Conservation (phyloP, 2,329 filamentous ascomycete species). For the Fusarium austroafricanum region DNA sequence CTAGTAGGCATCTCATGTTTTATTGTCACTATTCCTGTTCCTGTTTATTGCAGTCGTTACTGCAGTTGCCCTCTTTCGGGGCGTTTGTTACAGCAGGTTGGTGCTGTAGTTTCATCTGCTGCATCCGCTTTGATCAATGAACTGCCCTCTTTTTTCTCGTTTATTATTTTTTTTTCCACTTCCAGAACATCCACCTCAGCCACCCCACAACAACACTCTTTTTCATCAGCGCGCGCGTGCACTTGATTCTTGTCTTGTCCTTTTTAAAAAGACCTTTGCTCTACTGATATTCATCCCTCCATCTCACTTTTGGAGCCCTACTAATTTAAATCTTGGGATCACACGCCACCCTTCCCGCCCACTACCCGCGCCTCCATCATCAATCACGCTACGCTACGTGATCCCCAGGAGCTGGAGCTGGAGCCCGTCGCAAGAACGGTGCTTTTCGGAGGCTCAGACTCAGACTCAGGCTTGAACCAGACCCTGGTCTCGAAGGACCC, state of each 20-base stretch:
- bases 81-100: conserved; percentile 27
- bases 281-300: conserved; percentile 23
- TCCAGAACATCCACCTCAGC: conserved; percentile 34
- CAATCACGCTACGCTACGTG: conserved; percentile 37
- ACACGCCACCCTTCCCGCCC: conserved; percentile 43
- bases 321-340: conserved; percentile 42
- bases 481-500: conserved; percentile 38
- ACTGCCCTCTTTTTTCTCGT: conserved; percentile 34
- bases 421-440: conserved; percentile 34
- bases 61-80: conserved; percentile 22
- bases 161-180: conserved; percentile 25
- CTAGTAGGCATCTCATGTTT: too few relatives aligned
- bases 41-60: conserved; percentile 15
- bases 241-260: conserved; percentile 1
- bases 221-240: conserved; percentile 17
- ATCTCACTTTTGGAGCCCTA: conserved; percentile 28
- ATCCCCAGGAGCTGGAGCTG: conserved; percentile 15
- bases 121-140: conserved; percentile 31
- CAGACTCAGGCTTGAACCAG: conserved; percentile 21
- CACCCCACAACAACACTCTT: conserved; percentile 7
- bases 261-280: conserved; percentile 6
- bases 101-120: conserved; percentile 28
- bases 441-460: conserved; percentile 26
- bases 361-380: conserved; percentile 46
- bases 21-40: conserved; percentile 16